These are phyloP conservation scores for Russula earlei DNA, from an alignment of 768 basidiomycete genomes.

Conservation along the genomic window DNA sequence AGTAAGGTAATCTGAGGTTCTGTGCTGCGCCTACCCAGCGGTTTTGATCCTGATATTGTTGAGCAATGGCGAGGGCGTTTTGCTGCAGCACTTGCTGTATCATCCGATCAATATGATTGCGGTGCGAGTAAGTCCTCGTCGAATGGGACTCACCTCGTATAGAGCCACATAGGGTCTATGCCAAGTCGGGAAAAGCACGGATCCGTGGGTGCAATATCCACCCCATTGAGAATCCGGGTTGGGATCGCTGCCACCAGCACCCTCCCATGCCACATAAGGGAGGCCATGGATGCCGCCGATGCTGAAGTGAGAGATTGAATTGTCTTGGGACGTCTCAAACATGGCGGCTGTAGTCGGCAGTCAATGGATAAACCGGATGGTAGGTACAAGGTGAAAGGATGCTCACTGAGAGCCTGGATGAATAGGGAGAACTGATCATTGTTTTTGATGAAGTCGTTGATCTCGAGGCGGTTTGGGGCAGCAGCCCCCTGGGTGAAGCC, in stretches of 20 bases:
- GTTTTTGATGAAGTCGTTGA: conserved; percentile 27
- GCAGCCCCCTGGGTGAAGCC: neutral
- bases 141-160: neutral
- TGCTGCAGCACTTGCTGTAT: conserved; percentile 39
- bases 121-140: neutral
- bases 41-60: conserved; percentile 26
- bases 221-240: conserved; percentile 24
- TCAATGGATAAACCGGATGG: neutral
- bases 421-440: conserved; percentile 40
- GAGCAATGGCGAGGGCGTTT: conserved; percentile 32
- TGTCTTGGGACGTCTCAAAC: conserved; percentile 22
- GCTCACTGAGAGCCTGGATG: conserved; percentile 40
- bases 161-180: conserved; percentile 32
- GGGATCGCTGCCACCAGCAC: conserved; percentile 25
- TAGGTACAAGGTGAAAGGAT: neutral
- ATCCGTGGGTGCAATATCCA: conserved; percentile 47
- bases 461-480: conserved; percentile 10
- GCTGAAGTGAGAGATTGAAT: conserved; percentile 33
- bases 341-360: neutral
- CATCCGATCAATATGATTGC: neutral
- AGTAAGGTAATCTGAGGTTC: conserved; percentile 35
- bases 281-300: conserved; percentile 44
- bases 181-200: conserved; percentile 45
- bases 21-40: conserved; percentile 29
- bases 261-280: conserved; percentile 38